Base-by-base conservation (phyloP, 202 grass and related monocot species). In the Panicum hallii region DNA sequence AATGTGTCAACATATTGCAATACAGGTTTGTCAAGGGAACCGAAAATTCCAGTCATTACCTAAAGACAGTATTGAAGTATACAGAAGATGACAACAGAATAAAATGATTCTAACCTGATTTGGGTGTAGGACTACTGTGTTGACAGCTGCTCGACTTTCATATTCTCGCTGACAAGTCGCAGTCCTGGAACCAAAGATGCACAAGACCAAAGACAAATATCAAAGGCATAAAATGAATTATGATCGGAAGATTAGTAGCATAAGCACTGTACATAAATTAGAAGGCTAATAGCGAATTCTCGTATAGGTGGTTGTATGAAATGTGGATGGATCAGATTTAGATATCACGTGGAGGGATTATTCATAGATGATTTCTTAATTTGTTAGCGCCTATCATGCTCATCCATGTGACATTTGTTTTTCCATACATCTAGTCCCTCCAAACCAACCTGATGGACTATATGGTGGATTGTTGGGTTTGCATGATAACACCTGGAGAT, bases 131-230 rank as follows among this genome's bases (percentile, higher is more conserved):
- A 99, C 91, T 16, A 99, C 93, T 45, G 93, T 96, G 80, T 99
- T 99, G 54, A 99, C 93, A 85, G 96, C 86, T 61, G 93, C 96
- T 32, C 91, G 91, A 77, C 96, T 96, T 90, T 99, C 96, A 70
- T 99, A 99, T 70, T 99, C 96, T 74, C 93, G 72, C 83, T 99
- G 96, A 84, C 93, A 99, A 53, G 96, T 92, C 50, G 89, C 93
- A 67, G 91, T 92, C 47, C 91, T 95, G 41, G 75, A 88, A 90
- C 30, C 74, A 81, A 43, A 83, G 3, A 73, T 70, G 34, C 9
- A 86, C 54, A 72, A 64, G 48, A 70, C 80, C 11, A 82, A n/a
- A 23, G 20, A 74, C 11, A 19, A 34, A 23, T 26, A 82, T 86
- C 22, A 53, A 86, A 72, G 44, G 20, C 34, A 49, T 2, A 71